Percentiles rank a stretch among this genome's conserved stretches.
Conservation (phyloP, 495 filamentous ascomycete species). For the Alectoria sarmentosa region DNA sequence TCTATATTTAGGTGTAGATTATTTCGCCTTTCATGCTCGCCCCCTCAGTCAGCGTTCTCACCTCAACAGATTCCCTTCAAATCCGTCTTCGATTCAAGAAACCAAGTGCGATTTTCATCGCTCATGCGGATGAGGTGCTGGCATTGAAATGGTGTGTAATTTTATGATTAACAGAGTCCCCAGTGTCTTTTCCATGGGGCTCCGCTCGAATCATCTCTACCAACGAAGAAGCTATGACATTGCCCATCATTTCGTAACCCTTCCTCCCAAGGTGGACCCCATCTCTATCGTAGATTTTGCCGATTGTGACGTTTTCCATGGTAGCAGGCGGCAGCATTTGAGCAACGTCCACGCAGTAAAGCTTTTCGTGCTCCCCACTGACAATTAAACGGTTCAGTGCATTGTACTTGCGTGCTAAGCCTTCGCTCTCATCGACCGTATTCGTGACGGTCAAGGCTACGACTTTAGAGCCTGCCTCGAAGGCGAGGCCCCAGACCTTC, state of each 20-base stretch:
- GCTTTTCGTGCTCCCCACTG: conserved; percentile 36
- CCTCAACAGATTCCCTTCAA: too few relatives aligned
- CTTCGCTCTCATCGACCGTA: conserved; percentile 26
- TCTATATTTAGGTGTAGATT: too few relatives aligned
- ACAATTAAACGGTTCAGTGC: conserved; percentile 48
- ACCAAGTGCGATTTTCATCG: too few relatives aligned
- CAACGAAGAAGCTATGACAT: conserved; percentile 42
- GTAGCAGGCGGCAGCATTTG: conserved; percentile 44
- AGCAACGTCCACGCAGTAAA: conserved; percentile 49
- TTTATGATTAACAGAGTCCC: background rate
- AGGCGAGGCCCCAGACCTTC: conserved; percentile 40
- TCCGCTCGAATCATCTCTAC: conserved; percentile 23
- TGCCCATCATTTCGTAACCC: conserved; percentile 54
- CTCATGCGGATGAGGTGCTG: background rate
- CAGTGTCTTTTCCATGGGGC: background rate
- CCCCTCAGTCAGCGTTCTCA: too few relatives aligned
- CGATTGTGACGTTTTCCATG: conserved; percentile 29
- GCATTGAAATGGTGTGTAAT: background rate
- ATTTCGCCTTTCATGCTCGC: too few relatives aligned
- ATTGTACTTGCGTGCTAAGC: conserved; percentile 29
- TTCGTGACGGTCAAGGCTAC: conserved; percentile 57
- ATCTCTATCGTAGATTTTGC: conserved; percentile 53
- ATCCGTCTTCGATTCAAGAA: too few relatives aligned
- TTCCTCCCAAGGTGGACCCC: conserved; percentile 50
- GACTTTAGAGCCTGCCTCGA: conserved; percentile 43